Percentiles rank a stretch among this genome's conserved stretches.
Evolutionary conservation across 805 yeast genomes (phyloP).

Genomic region (Kodamaea jinghongensis): DNA sequence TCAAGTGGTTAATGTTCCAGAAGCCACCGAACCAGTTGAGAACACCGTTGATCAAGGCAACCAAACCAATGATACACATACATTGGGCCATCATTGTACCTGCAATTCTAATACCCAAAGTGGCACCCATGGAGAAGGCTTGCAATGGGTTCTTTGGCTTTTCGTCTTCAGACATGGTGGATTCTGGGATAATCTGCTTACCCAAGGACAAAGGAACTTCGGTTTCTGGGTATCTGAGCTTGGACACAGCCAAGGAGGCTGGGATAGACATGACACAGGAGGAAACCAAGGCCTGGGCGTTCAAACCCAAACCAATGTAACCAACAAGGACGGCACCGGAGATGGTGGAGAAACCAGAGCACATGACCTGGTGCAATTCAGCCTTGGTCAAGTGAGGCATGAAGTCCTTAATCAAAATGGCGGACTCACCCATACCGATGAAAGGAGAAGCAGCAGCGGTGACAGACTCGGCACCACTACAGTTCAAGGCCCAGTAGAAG

Average conservation of each 20-base stretch:
- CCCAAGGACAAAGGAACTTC: slow-evolving; percentile 54
- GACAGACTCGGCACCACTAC: slow-evolving; percentile 63
- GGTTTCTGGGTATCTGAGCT: slow-evolving; percentile 57
- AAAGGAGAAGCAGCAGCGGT: slow-evolving; percentile 68
- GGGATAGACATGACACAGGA: slow-evolving; percentile 71
- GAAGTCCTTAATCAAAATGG: slow-evolving; percentile 58
- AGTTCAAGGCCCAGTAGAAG: slow-evolving; percentile 58
- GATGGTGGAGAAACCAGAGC: slow-evolving; percentile 63
- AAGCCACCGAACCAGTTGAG: slow-evolving; percentile 60
- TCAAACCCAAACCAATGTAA: slow-evolving; percentile 60
- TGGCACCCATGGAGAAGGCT: slow-evolving; percentile 58
- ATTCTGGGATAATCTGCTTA: slow-evolving; percentile 45
- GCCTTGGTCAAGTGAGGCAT: slow-evolving; percentile 58
- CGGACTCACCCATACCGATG: slow-evolving; percentile 65
- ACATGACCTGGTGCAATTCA: slow-evolving; percentile 61
- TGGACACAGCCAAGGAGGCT: slow-evolving; percentile 58
- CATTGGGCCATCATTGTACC: slow-evolving; percentile 56
- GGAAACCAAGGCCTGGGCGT: slow-evolving; percentile 60
- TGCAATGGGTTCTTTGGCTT: slow-evolving; percentile 51
- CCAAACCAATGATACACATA: slow-evolving; percentile 59
- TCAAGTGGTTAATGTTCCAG: slow-evolving; percentile 54
- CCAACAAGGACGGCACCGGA: slow-evolving; percentile 64
- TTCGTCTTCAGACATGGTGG: slow-evolving; percentile 26
- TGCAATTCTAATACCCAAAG: slow-evolving; percentile 56
- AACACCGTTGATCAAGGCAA: slow-evolving; percentile 53